These are phyloP conservation scores for Rhynchospora tenuis DNA, from an alignment of 176 grass and related monocot species.

Conservation along the genomic window DNA sequence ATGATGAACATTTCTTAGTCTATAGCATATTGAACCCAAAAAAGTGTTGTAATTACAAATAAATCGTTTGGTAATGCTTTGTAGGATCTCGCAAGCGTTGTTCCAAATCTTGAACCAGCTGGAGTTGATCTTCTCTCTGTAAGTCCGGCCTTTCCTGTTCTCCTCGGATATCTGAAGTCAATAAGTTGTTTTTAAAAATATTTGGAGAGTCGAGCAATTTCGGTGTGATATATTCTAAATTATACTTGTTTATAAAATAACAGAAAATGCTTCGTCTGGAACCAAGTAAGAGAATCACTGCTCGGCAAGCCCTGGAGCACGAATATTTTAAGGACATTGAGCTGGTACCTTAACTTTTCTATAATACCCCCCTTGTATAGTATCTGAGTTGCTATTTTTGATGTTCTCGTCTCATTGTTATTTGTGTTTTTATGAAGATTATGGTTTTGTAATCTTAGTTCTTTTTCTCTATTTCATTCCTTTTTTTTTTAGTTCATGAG, in stretches of 20 bases:
- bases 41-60: background rate
- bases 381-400: constrained; percentile 16
- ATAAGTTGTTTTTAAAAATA: background rate
- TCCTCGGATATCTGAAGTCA: background rate
- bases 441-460: constrained; percentile 17
- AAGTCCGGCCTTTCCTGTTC: constrained; percentile 30
- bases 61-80: constrained; percentile 14
- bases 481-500: constrained; percentile 7
- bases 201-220: background rate
- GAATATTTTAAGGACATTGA: constrained; percentile 91
- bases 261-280: constrained; percentile 89
- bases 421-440: background rate
- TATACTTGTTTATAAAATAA: background rate
- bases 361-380: constrained; percentile 15
- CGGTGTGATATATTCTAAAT: background rate
- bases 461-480: constrained; percentile 4
- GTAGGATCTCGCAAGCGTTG: constrained; percentile 57
- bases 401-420: constrained; percentile 2
- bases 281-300: constrained; percentile 84
- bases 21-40: constrained; percentile 3
- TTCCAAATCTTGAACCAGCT: constrained; percentile 65
- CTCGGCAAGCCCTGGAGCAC: constrained; percentile 65
- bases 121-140: constrained; percentile 87
- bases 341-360: constrained; percentile 43
- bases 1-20: background rate